Evolutionary conservation across 2,329 filamentous ascomycete species (phyloP), one percentile per base, ranked within the genome.

Genomic region (Colletotrichum navitas): DNA sequence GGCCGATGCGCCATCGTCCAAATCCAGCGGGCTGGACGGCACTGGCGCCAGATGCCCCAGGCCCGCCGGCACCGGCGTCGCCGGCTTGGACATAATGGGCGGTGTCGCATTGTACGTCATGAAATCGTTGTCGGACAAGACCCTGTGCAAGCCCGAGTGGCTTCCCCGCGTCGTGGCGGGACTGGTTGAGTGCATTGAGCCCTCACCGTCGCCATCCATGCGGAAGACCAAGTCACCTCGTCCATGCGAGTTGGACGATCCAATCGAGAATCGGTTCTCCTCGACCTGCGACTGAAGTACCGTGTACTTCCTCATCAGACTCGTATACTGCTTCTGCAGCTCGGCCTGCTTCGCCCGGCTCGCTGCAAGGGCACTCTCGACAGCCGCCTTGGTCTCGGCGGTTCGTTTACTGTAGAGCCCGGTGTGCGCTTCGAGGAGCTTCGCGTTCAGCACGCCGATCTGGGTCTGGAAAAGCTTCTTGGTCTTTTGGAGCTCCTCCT

Each of bases 261-360:
- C 71, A 7, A 73, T 64, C 24, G 67, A 59, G 54, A 74, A 66
- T 47, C 66, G 71, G 61, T 56, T 55, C 36, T 74, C 73, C 39
- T 74, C 71, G n/a, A 73, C 49, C 47, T 74, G 73, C 11, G 84
- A 85, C 77, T 90, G 85, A 26, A 89, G 78, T 1, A 83, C 83
- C 16, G 83, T 85, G 76, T 88, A 88, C 75, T 87, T 88, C 63
- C 83, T 84, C 75, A 82, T 81, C 60, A 90, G 80, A 26, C 84
- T 80, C 56, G 80, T 80, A 75, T 87, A 84, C 70, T 87, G 86
- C 76, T 83, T 86, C 75, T 88, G 85, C 71, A 89, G 78, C 74
- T 89, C 87, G 0, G 83, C 80, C 72, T 89, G 86, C 77, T 86
- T 88, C 0, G 84, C 83, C 59, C 86, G 81, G 75, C 85, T 88